Base-by-base conservation (phyloP, 768 basidiomycete species). In the Pleurotus tuoliensis region DNA sequence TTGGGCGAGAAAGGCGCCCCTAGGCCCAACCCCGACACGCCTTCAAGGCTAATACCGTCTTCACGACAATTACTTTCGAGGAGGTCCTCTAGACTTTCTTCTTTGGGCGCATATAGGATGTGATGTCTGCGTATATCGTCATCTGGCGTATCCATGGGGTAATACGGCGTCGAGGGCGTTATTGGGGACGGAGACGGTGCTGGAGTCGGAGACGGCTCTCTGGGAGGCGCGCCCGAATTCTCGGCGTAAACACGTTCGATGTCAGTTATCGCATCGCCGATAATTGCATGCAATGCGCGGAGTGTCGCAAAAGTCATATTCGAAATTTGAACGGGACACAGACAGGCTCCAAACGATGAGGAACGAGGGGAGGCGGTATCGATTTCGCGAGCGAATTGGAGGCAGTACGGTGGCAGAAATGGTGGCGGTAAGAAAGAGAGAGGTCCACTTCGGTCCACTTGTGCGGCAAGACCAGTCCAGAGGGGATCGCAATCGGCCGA, bases 201-300 rank as follows among this genome's bases (percentile, higher is more conserved):
- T 45, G 60, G 57, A 47, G 56, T 58, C 56, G 58, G 57, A 25
- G 38, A 50, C 20, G n/a, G 56, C 7, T 25, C 22, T n/a, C 27
- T 25, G 30, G 9, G 43, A 15, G 11, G 25, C 20, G 43, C 20
- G 8, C 16, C 16, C 13, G 44, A 48, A 9, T 45, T 22, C 24
- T 58, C 56, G 7, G 71, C 66, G 65, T 85, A 88, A 50, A 87
- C 71, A 50, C 72, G 73, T 67, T 88, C 82, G 13, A 90, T 85
- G 62, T 87, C 84, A 69, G 83, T 78, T 59, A 90, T 70, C 22
- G 87, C 86, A 61, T 85, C 76, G 63, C 82, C 84, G 61, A 90
- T 80, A 64, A 90, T 79, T 59, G 78, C 69, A 59, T 88, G 82
- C 43, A 90, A 79, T 34, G 82, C 80, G 46, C 81, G 81, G 54